Evolutionary conservation across 805 yeast genomes (phyloP), one percentile per base, ranked within the genome.

Genomic region (Lachancea meyersii): DNA sequence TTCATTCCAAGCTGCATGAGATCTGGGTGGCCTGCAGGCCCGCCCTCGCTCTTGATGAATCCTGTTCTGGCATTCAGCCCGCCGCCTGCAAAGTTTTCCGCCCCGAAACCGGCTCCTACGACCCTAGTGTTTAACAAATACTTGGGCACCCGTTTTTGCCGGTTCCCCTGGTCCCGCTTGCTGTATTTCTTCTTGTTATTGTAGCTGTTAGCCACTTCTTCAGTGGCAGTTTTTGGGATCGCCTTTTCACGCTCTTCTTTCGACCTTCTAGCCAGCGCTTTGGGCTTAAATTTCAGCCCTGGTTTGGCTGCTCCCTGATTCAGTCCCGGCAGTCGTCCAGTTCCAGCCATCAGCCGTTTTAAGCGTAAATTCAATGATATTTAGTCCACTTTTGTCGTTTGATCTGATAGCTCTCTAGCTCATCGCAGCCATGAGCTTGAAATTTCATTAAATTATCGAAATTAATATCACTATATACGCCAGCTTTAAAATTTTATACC

Each of bases 231-330:
- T 49, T 70, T 73, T 4, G 88, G 87, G 0, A 88, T 89, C 42
- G 77, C 75, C 21, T 84, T 79, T 18, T 79, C 95, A 60, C 96
- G 70, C 52, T 87, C 96, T 52, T 85, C 89, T 52, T 86, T 82
- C 9, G 87, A 68, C 58, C 86, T 79, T 63, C 97, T 71, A 0
- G 88, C 88, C 33, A 89, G 95, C 2, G 73, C 81, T 61, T 89
- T 89, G 2, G 97, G 97, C 61, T 80, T 79, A 65, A 89, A 89
- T 61, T 82, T 82, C 47, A 83, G 65, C 2, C 77, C 70, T 6
- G 85, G 75, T 52, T 77, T 57, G 26, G 52, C 49, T n/a, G 45
- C 43, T 27, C 46, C 23, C 27, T 45, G 48, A 13, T 44, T 58
- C 34, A 63, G 46, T n/a, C 65, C 52, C n/a, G 66, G 65, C 39